phyloP scores from a whole-genome alignment of 257 asterid species.

The Penstemon davidsonii region DNA sequence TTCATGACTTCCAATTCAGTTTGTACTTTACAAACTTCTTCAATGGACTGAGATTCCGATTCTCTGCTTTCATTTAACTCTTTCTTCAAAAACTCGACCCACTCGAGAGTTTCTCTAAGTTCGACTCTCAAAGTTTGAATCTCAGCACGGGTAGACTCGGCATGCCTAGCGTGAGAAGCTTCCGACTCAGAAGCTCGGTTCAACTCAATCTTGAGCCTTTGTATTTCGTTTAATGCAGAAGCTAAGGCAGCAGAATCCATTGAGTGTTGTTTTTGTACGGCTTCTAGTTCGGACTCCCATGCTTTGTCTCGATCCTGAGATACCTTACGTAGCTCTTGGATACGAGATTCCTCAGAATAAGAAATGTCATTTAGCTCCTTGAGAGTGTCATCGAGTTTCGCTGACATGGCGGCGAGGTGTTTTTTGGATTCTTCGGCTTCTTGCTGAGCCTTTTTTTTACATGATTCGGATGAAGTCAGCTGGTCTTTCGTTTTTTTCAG shows the following conservation, averaged over 20 bases:
- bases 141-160: constrained; percentile 72
- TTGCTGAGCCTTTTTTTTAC: constrained; percentile 60
- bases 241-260: constrained; percentile 72
- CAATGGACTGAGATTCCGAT: constrained; percentile 58
- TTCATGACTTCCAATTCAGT: constrained; percentile 58
- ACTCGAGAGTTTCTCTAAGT: constrained; percentile 55
- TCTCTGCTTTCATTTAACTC: constrained; percentile 62
- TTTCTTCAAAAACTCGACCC: constrained; percentile 57
- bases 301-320: constrained; percentile 82
- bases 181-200: constrained; percentile 59
- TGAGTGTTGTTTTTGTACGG: constrained; percentile 73
- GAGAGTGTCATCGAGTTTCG: constrained; percentile 64
- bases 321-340: constrained; percentile 73
- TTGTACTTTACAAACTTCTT: constrained; percentile 55
- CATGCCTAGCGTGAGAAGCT: constrained; percentile 60
- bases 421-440: constrained; percentile 72
- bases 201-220: constrained; percentile 67
- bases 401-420: constrained; percentile 57
- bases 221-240: constrained; percentile 71
- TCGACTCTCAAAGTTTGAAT: constrained; percentile 57
- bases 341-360: constrained; percentile 72
- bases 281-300: constrained; percentile 84
- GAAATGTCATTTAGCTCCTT: constrained; percentile 65
- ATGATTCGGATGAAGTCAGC: constrained; percentile 67
- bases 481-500: constrained; percentile 69